Evolutionary conservation across 495 filamentous ascomycete species (phyloP).

Genomic region (Aspergillus kassunensis): DNA sequence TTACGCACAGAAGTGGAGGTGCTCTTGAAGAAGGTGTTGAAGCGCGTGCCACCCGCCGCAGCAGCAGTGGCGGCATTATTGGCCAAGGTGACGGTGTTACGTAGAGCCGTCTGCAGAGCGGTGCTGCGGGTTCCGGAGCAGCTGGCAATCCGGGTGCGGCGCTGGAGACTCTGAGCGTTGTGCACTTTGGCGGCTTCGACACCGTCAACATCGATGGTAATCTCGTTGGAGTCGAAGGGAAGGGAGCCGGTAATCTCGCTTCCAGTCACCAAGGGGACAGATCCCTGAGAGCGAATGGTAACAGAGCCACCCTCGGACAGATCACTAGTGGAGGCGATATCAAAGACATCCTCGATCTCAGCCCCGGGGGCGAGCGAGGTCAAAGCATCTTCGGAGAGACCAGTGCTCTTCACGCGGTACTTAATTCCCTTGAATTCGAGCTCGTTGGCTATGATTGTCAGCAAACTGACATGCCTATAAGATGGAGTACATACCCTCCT

Average conservation of each 20-base stretch:
- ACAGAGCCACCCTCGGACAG: conserved; percentile 47
- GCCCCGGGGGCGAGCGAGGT: conserved; percentile 53
- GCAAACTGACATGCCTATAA: neutral
- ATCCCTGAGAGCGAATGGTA: conserved; percentile 46
- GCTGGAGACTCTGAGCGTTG: conserved; percentile 38
- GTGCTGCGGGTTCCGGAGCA: conserved; percentile 43
- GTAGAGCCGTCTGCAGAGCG: conserved; percentile 42
- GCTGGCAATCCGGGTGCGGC: conserved; percentile 48
- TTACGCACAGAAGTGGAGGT: conserved; percentile 38
- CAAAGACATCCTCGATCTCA: conserved; percentile 51
- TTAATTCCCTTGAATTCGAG: conserved; percentile 57
- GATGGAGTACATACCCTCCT: conserved; percentile 37
- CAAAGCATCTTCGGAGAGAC: conserved; percentile 49
- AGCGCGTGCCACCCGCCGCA: conserved; percentile 44
- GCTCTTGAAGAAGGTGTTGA: conserved; percentile 61
- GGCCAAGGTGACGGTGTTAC: conserved; percentile 48
- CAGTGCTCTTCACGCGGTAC: conserved; percentile 40
- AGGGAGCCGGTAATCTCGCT: conserved; percentile 44
- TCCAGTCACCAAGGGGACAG: conserved; percentile 42
- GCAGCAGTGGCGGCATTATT: conserved; percentile 53
- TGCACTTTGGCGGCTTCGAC: conserved; percentile 43
- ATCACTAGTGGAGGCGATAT: conserved; percentile 55
- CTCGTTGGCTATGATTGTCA: conserved; percentile 33
- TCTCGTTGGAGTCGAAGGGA: conserved; percentile 43
- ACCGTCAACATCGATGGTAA: conserved; percentile 48